Conservation (phyloP, 495 filamentous ascomycete species). For the Pseudevernia furfuracea region DNA sequence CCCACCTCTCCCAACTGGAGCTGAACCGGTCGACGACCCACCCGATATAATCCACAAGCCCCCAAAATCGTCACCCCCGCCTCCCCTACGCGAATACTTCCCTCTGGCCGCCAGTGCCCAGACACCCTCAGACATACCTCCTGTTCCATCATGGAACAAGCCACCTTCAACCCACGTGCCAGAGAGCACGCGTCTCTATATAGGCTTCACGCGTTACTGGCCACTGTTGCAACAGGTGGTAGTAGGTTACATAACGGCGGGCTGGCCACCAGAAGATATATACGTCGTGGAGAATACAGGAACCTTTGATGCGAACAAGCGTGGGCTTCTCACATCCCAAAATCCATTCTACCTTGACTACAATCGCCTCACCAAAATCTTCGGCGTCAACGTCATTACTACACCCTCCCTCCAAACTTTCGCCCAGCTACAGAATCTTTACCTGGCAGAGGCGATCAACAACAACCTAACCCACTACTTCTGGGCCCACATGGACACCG, state of each 20-base stretch:
- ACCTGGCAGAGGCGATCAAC: slow-evolving; percentile 41
- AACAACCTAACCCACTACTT: slow-evolving; percentile 48
- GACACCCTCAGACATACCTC: slow-evolving; percentile 25
- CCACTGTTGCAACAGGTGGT: slow-evolving; percentile 53
- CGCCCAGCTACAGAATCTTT: slow-evolving; percentile 58
- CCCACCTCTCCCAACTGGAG: not conserved
- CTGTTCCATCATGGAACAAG: slow-evolving; percentile 25
- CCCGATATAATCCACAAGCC: slow-evolving; percentile 18
- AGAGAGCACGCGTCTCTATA: slow-evolving; percentile 44
- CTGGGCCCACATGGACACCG: slow-evolving; percentile 55
- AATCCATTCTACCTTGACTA: slow-evolving; percentile 60
- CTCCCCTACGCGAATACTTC: slow-evolving; percentile 25
- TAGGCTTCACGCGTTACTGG: slow-evolving; percentile 55
- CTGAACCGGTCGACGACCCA: not conserved
- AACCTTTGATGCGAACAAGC: slow-evolving; percentile 48
- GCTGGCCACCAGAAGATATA: slow-evolving; percentile 55
- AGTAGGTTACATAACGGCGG: slow-evolving; percentile 52
- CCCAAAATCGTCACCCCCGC: slow-evolving; percentile 10
- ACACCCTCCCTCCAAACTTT: slow-evolving; percentile 53
- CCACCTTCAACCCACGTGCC: slow-evolving; percentile 23
- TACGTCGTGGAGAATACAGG: slow-evolving; percentile 60
- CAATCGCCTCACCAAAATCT: slow-evolving; percentile 37
- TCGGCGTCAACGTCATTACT: slow-evolving; percentile 51
- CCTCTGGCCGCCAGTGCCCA: slow-evolving; percentile 23
- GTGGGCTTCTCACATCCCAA: slow-evolving; percentile 45